Evolutionary conservation across 2,329 filamentous ascomycete genomes (phyloP), one percentile per base, ranked within the genome.

Genomic region (Ascochyta viciae-villosae): DNA sequence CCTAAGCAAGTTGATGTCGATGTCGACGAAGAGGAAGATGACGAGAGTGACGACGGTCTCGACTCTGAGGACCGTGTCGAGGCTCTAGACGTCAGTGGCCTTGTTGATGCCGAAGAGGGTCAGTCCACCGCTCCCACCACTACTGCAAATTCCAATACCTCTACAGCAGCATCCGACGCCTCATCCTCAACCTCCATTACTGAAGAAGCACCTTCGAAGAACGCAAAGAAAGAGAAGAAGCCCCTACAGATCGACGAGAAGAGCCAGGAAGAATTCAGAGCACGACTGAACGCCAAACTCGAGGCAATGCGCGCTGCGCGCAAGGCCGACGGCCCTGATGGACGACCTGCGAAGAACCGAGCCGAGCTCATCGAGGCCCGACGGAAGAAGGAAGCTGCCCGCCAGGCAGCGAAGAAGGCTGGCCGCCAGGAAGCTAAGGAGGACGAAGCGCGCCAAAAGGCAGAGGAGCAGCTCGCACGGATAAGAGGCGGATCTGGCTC

Each of bases 311-410:
- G 94, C 57, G 90, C 91, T 9, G 87, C 88, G 24, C 88, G 95
- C 57, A 96, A 96, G 75, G 93, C 94, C 6, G 92, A 96, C 66
- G 91, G 90, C 6, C 83, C 88, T 0, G 88, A 96, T 66, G 92
- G 92, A 57, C 89, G 89, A 68, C 88, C 90, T 15, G 91, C 94
- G 54, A 87, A 90, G 61, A 96, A 91, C 58, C 87, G 95, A 58
- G 90, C 96, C 77, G 93, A 98, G 73, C 84, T 99, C 12, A 92
- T 99, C 66, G 95, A 98, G 76, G 86, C 91, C 40, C 87, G 95
- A 38, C 87, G 95, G 61, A 87, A 88, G 72, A 97, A 96, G 79
- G 90, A 96, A 74, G 89, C 91, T 57, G 87, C 92, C 74, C 87
- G 92, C 60, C 94, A 93, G 74, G 88, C 87, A 22, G 89, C 94